Percentiles rank a stretch among this genome's conserved stretches.
These are phyloP conservation scores for Gastrolobium villosum DNA, from an alignment of 306 rosid genomes.

Conservation along the genomic window DNA sequence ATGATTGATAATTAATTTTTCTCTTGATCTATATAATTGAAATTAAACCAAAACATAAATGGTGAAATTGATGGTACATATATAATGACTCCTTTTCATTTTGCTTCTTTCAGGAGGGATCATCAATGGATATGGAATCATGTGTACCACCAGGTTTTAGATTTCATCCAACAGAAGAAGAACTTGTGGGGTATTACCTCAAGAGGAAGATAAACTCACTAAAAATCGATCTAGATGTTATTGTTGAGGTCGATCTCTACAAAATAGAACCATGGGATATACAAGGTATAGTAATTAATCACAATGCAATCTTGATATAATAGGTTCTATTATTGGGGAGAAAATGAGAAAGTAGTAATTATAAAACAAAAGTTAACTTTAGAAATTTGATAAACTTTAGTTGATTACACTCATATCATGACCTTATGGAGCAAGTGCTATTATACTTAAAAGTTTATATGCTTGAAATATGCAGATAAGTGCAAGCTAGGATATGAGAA, in stretches of 20 bases:
- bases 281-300: constrained; percentile 66
- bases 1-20: constrained; percentile 5
- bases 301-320: background rate
- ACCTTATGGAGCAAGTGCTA: constrained; percentile 23
- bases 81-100: constrained; percentile 14
- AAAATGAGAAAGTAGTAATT: constrained; percentile 2
- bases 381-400: background rate
- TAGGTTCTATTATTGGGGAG: background rate
- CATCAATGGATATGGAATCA: constrained; percentile 77
- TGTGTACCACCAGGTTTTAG: constrained; percentile 95
- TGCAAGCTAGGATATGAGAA: constrained; percentile 84
- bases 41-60: constrained; percentile 3
- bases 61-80: background rate
- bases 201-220: constrained; percentile 81
- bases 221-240: constrained; percentile 86
- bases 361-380: constrained; percentile 16
- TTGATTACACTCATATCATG: background rate
- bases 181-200: constrained; percentile 93
- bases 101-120: constrained; percentile 53
- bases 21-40: constrained; percentile 23
- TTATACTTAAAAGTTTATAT: constrained; percentile 5
- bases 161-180: constrained; percentile 99
- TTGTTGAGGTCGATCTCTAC: constrained; percentile 89
- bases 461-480: constrained; percentile 53
- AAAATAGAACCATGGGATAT: constrained; percentile 97